These are phyloP conservation scores for Fusarium decemcellulare DNA, from an alignment of 2,329 filamentous ascomycete species.

Conservation along the genomic window DNA sequence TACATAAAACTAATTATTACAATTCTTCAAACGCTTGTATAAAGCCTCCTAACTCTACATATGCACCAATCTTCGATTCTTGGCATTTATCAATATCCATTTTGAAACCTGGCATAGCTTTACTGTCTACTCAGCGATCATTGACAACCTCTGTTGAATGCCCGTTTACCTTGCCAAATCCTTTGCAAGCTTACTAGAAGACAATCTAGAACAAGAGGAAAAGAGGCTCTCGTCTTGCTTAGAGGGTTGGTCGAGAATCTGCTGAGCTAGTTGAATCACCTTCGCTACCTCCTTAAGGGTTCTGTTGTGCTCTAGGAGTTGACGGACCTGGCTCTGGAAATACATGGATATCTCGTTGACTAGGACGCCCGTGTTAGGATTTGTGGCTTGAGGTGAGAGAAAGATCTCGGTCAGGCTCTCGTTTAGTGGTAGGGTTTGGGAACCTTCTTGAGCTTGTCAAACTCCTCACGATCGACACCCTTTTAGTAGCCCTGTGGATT, in stretches of 20 bases:
- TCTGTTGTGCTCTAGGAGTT: constrained; percentile 34
- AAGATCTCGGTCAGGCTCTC: no score
- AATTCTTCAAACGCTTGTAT: background rate
- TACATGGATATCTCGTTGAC: constrained; percentile 25
- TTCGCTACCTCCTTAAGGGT: constrained; percentile 28
- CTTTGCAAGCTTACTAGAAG: constrained; percentile 31
- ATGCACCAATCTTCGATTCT: background rate
- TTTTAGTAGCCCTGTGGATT: no score
- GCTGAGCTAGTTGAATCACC: constrained; percentile 35
- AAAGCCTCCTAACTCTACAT: background rate
- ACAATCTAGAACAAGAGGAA: constrained; percentile 32
- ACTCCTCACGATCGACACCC: no score
- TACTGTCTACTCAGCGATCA: no score
- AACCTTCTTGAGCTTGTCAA: no score
- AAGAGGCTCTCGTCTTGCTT: constrained; percentile 32
- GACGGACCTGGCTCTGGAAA: constrained; percentile 36
- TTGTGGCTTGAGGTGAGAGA: no score
- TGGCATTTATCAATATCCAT: background rate
- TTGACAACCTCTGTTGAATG: no score
- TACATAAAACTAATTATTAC: constrained; percentile 3
- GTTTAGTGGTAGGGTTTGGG: no score
- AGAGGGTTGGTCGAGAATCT: constrained; percentile 27
- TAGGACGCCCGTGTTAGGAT: constrained; percentile 1
- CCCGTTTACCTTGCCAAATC: constrained; percentile 28
- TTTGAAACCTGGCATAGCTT: background rate